A percentile compares a stretch with the other conserved stretches of the same genome.
These are phyloP conservation scores for Pulveroboletus ravenelii DNA, from an alignment of 768 basidiomycete species.

Conservation along the genomic window DNA sequence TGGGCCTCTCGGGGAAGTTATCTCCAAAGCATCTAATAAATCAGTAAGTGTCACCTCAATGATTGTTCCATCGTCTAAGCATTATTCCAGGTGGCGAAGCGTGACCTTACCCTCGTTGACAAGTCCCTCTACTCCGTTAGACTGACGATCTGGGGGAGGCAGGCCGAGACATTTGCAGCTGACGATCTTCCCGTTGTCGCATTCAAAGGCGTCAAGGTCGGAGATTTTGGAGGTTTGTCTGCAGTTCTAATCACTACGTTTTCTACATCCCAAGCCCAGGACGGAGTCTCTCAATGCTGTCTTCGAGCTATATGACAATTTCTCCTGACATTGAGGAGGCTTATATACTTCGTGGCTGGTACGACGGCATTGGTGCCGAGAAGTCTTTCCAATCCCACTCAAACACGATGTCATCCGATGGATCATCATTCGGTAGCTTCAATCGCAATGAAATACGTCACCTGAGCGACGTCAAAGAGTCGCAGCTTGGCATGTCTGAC, in stretches of 20 bases:
- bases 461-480: constrained; percentile 73
- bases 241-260: background rate
- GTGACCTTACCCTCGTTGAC: constrained; percentile 88
- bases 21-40: constrained; percentile 63
- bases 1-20: constrained; percentile 62
- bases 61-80: background rate
- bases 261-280: constrained; percentile 40
- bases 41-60: constrained; percentile 37
- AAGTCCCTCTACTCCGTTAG: constrained; percentile 71
- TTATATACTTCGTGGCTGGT: constrained; percentile 88
- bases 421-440: constrained; percentile 43
- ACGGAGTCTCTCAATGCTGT: constrained; percentile 79
- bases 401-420: constrained; percentile 35
- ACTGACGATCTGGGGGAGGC: constrained; percentile 93
- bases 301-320: constrained; percentile 73
- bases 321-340: constrained; percentile 93
- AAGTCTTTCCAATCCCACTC: constrained; percentile 72
- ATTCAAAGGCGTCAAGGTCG: constrained; percentile 90
- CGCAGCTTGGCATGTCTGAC: constrained; percentile 69
- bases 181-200: constrained; percentile 71
- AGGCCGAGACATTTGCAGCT: constrained; percentile 75
- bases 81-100: constrained; percentile 65
- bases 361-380: constrained; percentile 61
- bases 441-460: constrained; percentile 70
- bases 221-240: constrained; percentile 76